Base-by-base conservation (phyloP, 2,329 filamentous ascomycete species). In the Pyrenophora teres region DNA sequence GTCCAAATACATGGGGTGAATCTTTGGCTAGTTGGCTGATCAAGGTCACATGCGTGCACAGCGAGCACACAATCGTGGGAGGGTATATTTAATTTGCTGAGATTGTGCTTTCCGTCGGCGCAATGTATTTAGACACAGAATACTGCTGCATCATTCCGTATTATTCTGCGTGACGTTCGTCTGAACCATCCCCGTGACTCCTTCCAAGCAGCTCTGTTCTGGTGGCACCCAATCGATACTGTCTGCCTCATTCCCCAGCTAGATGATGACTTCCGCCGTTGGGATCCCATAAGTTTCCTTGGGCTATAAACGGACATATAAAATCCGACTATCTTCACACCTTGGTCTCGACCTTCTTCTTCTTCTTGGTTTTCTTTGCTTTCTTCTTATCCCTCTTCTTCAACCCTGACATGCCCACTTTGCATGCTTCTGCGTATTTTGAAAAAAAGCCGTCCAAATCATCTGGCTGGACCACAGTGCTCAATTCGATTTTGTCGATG, bases 361-460 rank as follows among this genome's bases (percentile, higher is more conserved):
- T 81, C 73, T 81, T 86, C 78, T 87, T 90, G 71, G 89, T 90
- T 78, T 83, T 84, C 77, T 88, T 89, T 62, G 87, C 86, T 81
- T 90, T 93, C 75, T 88, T 96, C 69, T 92, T 84, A 76, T 97
- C 93, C 63, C 94, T 83, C 71, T 96, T 96, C 84, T 96, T 97
- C 76, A 99, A 72, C 6, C 87, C 87, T 41, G 83, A 81, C 92
- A 97, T 97, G 5, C 92, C 91, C 0, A 82, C 79, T 78, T 96
- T 97, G 77, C 92, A 97, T 3, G 92, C 82, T 62, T 97, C 94
- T 18, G 92, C 92, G 77, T 97, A 99, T 44, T 84, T 82, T 25
- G 80, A 77, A 73, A 92, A 99, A 70, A 99, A 99, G 0, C 74
- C 78, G 46, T 95, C 92, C 9, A 97, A 73, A 4, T 88, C 84